Base-by-base conservation (phyloP, 1,284 basidiomycete genomes). In the Acaromyces ingoldii region DNA sequence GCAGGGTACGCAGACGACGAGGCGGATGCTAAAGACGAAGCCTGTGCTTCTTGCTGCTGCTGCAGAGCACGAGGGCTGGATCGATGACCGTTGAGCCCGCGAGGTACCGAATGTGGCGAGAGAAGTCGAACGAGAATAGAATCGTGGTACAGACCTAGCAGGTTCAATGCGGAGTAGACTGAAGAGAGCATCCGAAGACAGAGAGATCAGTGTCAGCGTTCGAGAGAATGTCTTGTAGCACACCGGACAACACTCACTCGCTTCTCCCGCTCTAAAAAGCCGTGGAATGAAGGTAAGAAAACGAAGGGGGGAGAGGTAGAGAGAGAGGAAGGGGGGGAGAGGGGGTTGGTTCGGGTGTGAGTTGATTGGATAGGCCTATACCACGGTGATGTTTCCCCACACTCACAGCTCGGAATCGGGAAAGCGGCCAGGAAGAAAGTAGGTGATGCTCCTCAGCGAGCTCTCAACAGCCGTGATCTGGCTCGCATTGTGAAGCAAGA, bases 391-490 rank as follows among this genome's bases (percentile, higher is more conserved):
- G n/a, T n/a, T n/a, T n/a, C n/a, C n/a, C n/a, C n/a, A n/a, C 31
- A 88, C 90, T 51, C 87, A 89, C 53, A 96, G 80, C 76, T 96
- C 92, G 49, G 91, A 89, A 81, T 96, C 92, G 76, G 91, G 90
- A 82, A 96, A 96, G 58, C 91, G 83, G 60, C 91, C 92, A 19
- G 92, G 91, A 22, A 96, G 81, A 65, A 96, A 86, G 88, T 91
- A 96, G 33, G 90, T 92, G 62, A 95, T 79, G 56, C 89, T 91
- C 55, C 90, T 82, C 60, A 96, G 78, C 10, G 87, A 85, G 30
- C 87, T 89, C 77, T 96, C 91, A 61, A 95, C 80, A 11, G 87
- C 85, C 17, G 86, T 86, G 54, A 96, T 72, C 51, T 73, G 71
- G 9, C 69, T 67, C 21, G 70, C 72, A 41, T 74, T 72, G 48